Evolutionary conservation across 148 eudicot genomes (phyloP), one percentile per base, ranked within the genome.

Genomic region (Fallopia convolvulus): DNA sequence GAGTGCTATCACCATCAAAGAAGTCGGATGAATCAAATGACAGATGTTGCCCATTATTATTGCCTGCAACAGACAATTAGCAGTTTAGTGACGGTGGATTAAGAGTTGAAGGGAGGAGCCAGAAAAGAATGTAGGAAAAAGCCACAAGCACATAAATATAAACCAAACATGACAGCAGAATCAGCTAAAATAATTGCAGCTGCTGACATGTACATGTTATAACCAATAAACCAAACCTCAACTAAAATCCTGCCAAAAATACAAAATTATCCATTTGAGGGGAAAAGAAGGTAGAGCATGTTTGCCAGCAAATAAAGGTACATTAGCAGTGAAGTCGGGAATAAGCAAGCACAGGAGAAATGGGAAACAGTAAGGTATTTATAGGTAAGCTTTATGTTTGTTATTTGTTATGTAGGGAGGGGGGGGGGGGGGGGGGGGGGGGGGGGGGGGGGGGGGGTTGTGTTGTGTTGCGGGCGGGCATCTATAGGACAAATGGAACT

Each of bases 51-150:
- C 63, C 83, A 78, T 77, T 86, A 77, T 86, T 84, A 74, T 82
- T 77, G 65, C 83, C 84, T 20, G 92, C 81, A 56, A 85, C 85
- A 76, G 83, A 76, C 75, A 78, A 85, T 13, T 82, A 26, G 70
- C 70, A 63, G 39, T 26, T 63, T 2, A 8, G 70, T 30, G 14
- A 63, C 5, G 5, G 23, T 61, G 68, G 60, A 15, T 53, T 53
- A 53, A 53, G 60, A 53, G 60, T 53, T 53, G 20, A 53, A 4
- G 58, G 5, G 47, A 52, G 20, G 58, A 18, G 6, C 66, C 32
- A 60, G 13, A 30, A 26, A 26, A 63, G 70, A 13, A 63, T 63
- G 15, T 60, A 3, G 7, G 30, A 23, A 23, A 58, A 58, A 58
- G 65, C 30, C 32, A 58, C 12, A 5, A 63, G 36, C 30, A 63